Conservation (phyloP, 2,329 filamentous ascomycete genomes). For the Geosmithia flava region DNA sequence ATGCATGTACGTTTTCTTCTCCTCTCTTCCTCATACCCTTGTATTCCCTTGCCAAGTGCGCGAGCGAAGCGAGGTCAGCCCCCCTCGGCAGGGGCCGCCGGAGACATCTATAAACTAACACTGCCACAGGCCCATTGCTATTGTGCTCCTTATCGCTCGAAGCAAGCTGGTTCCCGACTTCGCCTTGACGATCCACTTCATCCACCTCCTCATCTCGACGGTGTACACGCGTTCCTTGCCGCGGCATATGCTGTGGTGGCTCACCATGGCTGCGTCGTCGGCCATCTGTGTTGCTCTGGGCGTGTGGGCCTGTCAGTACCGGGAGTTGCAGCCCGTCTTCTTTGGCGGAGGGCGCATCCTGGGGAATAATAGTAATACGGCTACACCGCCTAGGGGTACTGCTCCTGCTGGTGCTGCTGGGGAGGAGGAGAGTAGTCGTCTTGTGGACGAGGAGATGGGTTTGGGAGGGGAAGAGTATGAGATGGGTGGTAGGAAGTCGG, state of each 20-base stretch:
- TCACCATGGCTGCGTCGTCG: slow-evolving; percentile 35
- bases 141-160: slow-evolving; percentile 72
- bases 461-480: slow-evolving; percentile 48
- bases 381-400: slow-evolving; percentile 1
- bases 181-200: slow-evolving; percentile 72
- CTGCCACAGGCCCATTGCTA: slow-evolving; percentile 71
- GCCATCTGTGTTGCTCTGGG: slow-evolving; percentile 46
- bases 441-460: slow-evolving; percentile 37
- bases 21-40: slow-evolving; percentile 2
- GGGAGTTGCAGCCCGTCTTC: slow-evolving; percentile 77
- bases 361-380: slow-evolving; percentile 9
- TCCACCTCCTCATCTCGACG: slow-evolving; percentile 67
- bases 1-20: slow-evolving; percentile 28
- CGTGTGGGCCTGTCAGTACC: slow-evolving; percentile 83
- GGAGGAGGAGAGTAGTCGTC: slow-evolving; percentile 11
- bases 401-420: slow-evolving; percentile 2
- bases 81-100: background rate
- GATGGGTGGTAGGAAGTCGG: slow-evolving; percentile 42
- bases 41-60: background rate
- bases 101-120: too few species aligned
- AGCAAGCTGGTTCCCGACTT: slow-evolving; percentile 95
- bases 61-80: too few species aligned
- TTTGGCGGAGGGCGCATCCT: slow-evolving; percentile 53
- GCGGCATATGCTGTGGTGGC: slow-evolving; percentile 78
- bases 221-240: slow-evolving; percentile 71